Percentiles rank a stretch among this genome's conserved stretches.
phyloP scores from a whole-genome alignment of 257 asterid species.

The Oldenlandia corymbosa region DNA sequence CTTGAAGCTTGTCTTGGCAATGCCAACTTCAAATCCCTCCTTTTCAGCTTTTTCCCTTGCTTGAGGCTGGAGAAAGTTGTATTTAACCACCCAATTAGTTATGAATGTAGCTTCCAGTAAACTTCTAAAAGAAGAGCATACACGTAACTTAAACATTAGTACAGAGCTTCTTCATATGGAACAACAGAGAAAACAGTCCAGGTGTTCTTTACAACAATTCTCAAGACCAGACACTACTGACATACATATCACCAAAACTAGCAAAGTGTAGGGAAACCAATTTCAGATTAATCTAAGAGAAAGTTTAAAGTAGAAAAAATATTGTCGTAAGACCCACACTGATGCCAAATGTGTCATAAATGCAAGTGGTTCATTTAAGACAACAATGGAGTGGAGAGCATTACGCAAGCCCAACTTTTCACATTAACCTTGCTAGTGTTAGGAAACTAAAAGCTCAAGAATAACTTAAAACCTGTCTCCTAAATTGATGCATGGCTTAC shows the following conservation, averaged over 20 bases:
- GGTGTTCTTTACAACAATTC: neutral
- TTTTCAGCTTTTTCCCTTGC: conserved; percentile 85
- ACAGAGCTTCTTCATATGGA: neutral
- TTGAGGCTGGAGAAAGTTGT: conserved; percentile 60
- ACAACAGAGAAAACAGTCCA: neutral
- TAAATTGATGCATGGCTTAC: neutral
- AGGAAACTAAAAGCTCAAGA: neutral
- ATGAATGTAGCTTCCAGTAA: neutral
- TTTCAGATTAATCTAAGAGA: neutral
- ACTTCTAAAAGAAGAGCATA: neutral
- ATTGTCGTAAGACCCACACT: neutral
- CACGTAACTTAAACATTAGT: neutral
- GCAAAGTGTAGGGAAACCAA: neutral
- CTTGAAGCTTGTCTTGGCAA: conserved; percentile 87
- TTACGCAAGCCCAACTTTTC: neutral
- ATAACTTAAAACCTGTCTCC: neutral
- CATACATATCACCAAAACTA: neutral
- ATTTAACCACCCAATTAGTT: conserved; percentile 15
- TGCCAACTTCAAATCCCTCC: conserved; percentile 81
- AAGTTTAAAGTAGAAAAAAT: neutral
- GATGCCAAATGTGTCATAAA: neutral
- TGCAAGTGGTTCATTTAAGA: neutral
- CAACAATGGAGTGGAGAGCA: neutral
- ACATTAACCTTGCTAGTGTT: neutral
- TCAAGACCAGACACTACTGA: neutral